Conservation (phyloP, 768 basidiomycete species). For the Glaciozyma martinii region DNA sequence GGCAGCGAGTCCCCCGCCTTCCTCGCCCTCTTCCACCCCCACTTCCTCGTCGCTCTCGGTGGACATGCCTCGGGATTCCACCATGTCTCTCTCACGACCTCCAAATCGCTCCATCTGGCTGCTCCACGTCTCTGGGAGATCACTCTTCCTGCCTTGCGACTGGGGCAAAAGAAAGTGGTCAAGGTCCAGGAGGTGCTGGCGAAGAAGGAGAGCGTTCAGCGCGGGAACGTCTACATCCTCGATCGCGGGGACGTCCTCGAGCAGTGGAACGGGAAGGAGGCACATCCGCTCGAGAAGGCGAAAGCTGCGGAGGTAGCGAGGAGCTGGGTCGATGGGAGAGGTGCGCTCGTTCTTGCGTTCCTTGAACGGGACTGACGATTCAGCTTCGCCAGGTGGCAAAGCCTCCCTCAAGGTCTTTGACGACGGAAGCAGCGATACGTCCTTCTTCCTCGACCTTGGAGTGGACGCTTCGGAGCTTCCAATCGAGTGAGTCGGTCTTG, state of each 20-base stretch:
- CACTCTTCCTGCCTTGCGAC: neutral
- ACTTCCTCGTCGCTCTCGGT: neutral
- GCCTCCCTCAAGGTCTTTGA: neutral
- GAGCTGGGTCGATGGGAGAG: neutral
- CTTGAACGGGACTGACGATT: neutral
- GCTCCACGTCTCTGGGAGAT: neutral
- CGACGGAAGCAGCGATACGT: neutral
- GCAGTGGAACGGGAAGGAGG: slow-evolving; percentile 2
- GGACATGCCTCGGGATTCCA: neutral
- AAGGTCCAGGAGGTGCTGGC: neutral
- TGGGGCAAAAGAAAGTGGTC: neutral
- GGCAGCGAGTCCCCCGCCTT: neutral
- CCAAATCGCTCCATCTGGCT: neutral
- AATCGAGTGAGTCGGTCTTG: neutral
- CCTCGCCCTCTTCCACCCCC: slow-evolving; percentile 3
- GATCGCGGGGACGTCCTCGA: neutral
- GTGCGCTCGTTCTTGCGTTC: neutral
- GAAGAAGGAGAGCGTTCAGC: neutral
- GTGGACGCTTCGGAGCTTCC: neutral
- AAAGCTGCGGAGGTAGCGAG: neutral
- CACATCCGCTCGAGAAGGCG: slow-evolving; percentile 3
- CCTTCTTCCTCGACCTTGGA: slow-evolving; percentile 1
- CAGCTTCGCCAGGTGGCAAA: neutral
- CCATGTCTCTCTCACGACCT: neutral
- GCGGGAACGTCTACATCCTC: neutral